phyloP scores from a whole-genome alignment of 2,329 filamentous ascomycete genomes.

The Ceratocystiopsis sp. region DNA sequence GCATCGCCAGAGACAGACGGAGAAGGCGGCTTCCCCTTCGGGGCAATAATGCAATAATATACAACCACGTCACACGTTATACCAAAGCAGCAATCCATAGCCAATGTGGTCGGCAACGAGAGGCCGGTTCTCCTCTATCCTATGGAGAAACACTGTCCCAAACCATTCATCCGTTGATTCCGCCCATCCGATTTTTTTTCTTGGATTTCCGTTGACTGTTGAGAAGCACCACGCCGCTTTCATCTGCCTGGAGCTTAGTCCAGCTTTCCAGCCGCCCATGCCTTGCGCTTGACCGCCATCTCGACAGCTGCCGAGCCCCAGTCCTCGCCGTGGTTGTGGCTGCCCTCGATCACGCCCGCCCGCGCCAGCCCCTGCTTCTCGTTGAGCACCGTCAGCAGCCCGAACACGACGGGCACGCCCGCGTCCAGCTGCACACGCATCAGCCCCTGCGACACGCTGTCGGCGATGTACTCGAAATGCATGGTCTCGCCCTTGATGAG shows the following conservation, averaged over 20 bases:
- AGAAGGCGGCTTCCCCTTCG: too few species aligned
- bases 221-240: background rate
- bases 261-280: slow-evolving; percentile 59
- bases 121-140: too few species aligned
- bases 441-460: slow-evolving; percentile 74
- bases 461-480: slow-evolving; percentile 98
- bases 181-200: too few species aligned
- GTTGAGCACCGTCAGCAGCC: slow-evolving; percentile 71
- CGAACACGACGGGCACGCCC: slow-evolving; percentile 80
- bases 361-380: slow-evolving; percentile 78
- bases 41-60: too few species aligned
- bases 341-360: slow-evolving; percentile 51
- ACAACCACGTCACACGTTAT: too few species aligned
- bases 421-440: slow-evolving; percentile 90
- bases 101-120: too few species aligned
- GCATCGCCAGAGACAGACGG: too few species aligned
- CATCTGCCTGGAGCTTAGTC: slow-evolving; percentile 9
- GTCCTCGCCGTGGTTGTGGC: slow-evolving; percentile 91
- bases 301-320: slow-evolving; percentile 94
- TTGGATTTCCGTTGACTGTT: background rate
- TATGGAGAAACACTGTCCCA: too few species aligned
- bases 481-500: slow-evolving; percentile 98
- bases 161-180: too few species aligned
- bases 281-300: slow-evolving; percentile 72
- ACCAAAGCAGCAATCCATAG: too few species aligned